A percentile compares a stretch with the other conserved stretches of the same genome.
phyloP scores from a whole-genome alignment of 1,284 basidiomycete genomes.

The Sporisorium iseilematis-ciliati region DNA sequence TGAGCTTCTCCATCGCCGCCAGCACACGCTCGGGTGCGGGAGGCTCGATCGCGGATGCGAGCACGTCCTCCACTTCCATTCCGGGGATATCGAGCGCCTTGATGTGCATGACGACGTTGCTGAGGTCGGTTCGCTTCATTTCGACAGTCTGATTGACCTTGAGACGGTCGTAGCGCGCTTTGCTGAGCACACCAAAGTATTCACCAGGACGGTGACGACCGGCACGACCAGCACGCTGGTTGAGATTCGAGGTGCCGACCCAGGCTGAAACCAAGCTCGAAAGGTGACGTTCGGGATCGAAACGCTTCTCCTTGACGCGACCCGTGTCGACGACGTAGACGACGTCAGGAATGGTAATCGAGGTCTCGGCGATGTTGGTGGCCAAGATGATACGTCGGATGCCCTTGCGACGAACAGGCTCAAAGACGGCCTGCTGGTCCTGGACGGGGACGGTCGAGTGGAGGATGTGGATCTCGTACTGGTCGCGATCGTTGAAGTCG shows the following conservation, averaged over 20 bases:
- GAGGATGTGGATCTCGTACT: conserved; percentile 85
- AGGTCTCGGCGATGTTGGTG: conserved; percentile 93
- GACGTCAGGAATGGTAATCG: conserved; percentile 92
- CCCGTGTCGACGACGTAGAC: conserved; percentile 93
- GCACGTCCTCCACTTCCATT: conserved; percentile 87
- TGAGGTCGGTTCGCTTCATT: conserved; percentile 80
- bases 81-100: conserved; percentile 94
- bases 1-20: conserved; percentile 84
- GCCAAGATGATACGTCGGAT: conserved; percentile 85
- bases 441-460: conserved; percentile 90
- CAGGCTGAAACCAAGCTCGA: conserved; percentile 88
- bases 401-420: conserved; percentile 71
- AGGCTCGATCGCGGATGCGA: conserved; percentile 88
- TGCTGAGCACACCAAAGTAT: conserved; percentile 87
- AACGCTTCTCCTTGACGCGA: conserved; percentile 91
- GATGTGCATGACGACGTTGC: conserved; percentile 79
- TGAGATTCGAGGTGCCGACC: conserved; percentile 92
- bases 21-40: conserved; percentile 83
- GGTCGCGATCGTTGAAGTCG: conserved; percentile 64
- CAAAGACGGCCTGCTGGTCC: conserved; percentile 92
- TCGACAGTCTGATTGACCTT: conserved; percentile 90
- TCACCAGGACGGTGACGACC: conserved; percentile 91
- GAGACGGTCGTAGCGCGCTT: conserved; percentile 76
- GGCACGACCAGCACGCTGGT: conserved; percentile 92
- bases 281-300: conserved; percentile 88